Percentiles rank a stretch among this genome's conserved stretches.
phyloP scores from a whole-genome alignment of 345 rosid genomes.

The Brassica carinata region DNA sequence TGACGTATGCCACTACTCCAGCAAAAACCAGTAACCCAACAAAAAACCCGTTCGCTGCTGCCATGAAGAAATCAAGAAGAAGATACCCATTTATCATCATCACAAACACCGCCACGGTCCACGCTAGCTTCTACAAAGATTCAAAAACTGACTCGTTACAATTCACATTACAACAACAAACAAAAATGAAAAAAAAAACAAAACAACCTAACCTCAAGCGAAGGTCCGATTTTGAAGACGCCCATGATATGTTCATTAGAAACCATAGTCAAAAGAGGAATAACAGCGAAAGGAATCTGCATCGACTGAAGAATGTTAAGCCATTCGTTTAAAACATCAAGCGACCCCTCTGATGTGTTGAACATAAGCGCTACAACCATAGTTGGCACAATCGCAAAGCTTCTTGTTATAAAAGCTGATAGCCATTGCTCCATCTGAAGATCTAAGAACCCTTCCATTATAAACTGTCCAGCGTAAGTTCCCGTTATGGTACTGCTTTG shows the following conservation, averaged over 20 bases:
- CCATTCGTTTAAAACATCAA: slow-evolving; percentile 89
- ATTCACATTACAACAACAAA: neutral
- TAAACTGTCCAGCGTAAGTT: slow-evolving; percentile 94
- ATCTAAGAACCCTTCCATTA: slow-evolving; percentile 95
- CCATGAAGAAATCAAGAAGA: slow-evolving; percentile 67
- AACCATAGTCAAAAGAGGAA: slow-evolving; percentile 89
- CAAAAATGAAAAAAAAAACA: neutral
- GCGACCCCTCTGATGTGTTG: slow-evolving; percentile 72
- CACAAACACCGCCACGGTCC: slow-evolving; percentile 90
- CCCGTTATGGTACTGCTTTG: slow-evolving; percentile 97
- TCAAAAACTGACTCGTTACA: slow-evolving; percentile 16
- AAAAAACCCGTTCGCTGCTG: slow-evolving; percentile 61
- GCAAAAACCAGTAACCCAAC: slow-evolving; percentile 51
- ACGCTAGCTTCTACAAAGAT: slow-evolving; percentile 62
- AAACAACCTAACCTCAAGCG: slow-evolving; percentile 57
- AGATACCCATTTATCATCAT: slow-evolving; percentile 81
- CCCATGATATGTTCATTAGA: slow-evolving; percentile 90
- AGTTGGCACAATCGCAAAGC: slow-evolving; percentile 89
- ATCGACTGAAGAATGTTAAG: slow-evolving; percentile 90
- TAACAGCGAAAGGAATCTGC: slow-evolving; percentile 91
- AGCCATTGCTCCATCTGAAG: slow-evolving; percentile 85
- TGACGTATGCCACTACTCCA: slow-evolving; percentile 56
- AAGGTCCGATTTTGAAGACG: slow-evolving; percentile 67
- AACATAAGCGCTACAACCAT: slow-evolving; percentile 75
- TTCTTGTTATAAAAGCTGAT: slow-evolving; percentile 82